Evolutionary conservation across 108 stramenopile genomes (phyloP).

Genomic region (Phaeodactylum tricornutum): DNA sequence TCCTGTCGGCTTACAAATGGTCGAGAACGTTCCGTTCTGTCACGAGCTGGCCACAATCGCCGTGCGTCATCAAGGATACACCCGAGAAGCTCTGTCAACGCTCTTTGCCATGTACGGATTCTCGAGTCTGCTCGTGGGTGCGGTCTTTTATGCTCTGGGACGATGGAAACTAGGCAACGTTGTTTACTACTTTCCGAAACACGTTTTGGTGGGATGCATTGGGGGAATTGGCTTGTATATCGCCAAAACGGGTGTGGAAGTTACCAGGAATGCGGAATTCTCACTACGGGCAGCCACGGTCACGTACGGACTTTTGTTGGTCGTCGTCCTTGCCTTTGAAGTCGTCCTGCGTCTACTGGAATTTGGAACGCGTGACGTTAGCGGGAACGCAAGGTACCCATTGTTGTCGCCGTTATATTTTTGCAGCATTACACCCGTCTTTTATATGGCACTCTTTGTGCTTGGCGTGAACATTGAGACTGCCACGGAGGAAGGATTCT

Average conservation of each 20-base stretch:
- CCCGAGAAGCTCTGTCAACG: slow-evolving; percentile 58
- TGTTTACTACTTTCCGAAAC: slow-evolving; percentile 74
- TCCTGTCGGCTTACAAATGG: slow-evolving; percentile 71
- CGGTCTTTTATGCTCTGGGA: slow-evolving; percentile 61
- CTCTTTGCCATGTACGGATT: slow-evolving; percentile 65
- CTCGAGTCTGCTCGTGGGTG: slow-evolving; percentile 59
- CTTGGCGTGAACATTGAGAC: slow-evolving; percentile 19
- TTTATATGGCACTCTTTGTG: slow-evolving; percentile 34
- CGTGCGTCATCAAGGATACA: slow-evolving; percentile 39
- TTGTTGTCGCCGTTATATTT: slow-evolving; percentile 73
- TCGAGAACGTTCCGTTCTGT: slow-evolving; percentile 79
- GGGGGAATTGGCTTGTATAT: slow-evolving; percentile 77
- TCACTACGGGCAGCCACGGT: slow-evolving; percentile 21
- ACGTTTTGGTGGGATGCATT: slow-evolving; percentile 77
- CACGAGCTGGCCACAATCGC: slow-evolving; percentile 51
- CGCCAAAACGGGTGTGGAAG: slow-evolving; percentile 61
- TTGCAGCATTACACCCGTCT: slow-evolving; percentile 64
- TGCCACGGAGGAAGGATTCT: slow-evolving; percentile 39
- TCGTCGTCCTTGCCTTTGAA: slow-evolving; percentile 48
- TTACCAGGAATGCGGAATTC: slow-evolving; percentile 43
- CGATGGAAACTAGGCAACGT: slow-evolving; percentile 51
- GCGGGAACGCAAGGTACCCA: slow-evolving; percentile 44
- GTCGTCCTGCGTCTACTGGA: slow-evolving; percentile 39
- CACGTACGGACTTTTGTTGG: slow-evolving; percentile 24
- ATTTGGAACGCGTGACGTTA: slow-evolving; percentile 19